Evolutionary conservation across 2,329 filamentous ascomycete genomes (phyloP).

Genomic region (Didymella lethalis): DNA sequence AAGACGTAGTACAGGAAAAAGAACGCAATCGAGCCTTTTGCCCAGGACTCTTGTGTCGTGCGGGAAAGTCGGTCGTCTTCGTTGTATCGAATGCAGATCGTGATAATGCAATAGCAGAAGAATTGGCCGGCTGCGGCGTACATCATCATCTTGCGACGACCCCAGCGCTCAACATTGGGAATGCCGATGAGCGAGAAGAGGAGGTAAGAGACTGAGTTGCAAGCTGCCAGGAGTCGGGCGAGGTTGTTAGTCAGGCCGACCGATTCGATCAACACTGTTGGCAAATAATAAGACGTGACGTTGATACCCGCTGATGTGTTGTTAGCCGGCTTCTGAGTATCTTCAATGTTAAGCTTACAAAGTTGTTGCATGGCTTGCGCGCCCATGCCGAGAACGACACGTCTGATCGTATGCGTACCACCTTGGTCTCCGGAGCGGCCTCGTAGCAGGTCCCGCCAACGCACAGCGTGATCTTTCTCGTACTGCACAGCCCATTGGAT

Average conservation of each 20-base stretch:
- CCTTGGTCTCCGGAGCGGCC: constrained; percentile 55
- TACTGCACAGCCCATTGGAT: constrained; percentile 60
- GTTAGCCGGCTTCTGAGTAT: constrained; percentile 27
- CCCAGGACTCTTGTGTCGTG: constrained; percentile 34
- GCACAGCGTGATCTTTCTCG: constrained; percentile 59
- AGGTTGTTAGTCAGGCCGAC: constrained; percentile 63
- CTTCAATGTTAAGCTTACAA: constrained; percentile 36
- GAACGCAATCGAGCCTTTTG: constrained; percentile 56
- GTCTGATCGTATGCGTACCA: constrained; percentile 60
- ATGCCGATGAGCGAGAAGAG: constrained; percentile 58
- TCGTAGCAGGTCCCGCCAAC: constrained; percentile 60
- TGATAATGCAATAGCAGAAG: constrained; percentile 62
- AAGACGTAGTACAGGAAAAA: constrained; percentile 65
- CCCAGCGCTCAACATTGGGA: constrained; percentile 60
- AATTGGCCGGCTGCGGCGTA: constrained; percentile 62
- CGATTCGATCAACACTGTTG: constrained; percentile 66
- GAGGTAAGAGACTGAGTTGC: constrained; percentile 61
- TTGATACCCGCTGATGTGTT: constrained; percentile 42
- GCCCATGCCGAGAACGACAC: constrained; percentile 62
- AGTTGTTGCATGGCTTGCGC: constrained; percentile 63
- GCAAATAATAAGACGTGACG: constrained; percentile 60
- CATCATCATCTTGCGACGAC: constrained; percentile 67
- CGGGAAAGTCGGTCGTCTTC: constrained; percentile 34
- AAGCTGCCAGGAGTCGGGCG: constrained; percentile 64
- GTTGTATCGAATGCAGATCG: constrained; percentile 57